These are phyloP conservation scores for Monosporascus sp. DNA, from an alignment of 2,329 filamentous ascomycete genomes.

Conservation along the genomic window DNA sequence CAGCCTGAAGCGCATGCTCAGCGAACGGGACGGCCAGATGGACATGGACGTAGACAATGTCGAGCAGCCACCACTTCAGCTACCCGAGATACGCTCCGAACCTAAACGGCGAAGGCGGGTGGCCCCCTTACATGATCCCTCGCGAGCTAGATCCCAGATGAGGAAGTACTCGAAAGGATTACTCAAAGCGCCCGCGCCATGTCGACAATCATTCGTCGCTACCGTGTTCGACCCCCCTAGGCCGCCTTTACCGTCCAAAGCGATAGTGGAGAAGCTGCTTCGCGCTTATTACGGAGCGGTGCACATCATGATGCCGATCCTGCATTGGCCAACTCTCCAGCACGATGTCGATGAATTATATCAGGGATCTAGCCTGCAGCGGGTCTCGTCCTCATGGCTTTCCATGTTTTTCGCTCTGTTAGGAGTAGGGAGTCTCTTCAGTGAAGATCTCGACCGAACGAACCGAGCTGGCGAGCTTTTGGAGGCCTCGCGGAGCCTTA, in stretches of 20 bases:
- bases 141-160: constrained; percentile 66
- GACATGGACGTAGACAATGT: constrained; percentile 42
- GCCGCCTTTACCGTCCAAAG: constrained; percentile 65
- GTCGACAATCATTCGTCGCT: constrained; percentile 48
- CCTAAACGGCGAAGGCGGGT: constrained; percentile 59
- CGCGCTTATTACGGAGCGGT: constrained; percentile 70
- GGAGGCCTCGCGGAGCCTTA: constrained; percentile 61
- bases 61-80: constrained; percentile 46
- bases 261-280: constrained; percentile 66
- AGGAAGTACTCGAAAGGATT: constrained; percentile 70
- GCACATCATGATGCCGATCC: constrained; percentile 75
- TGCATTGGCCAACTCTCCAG: constrained; percentile 84
- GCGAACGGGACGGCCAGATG: constrained; percentile 44
- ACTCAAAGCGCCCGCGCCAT: constrained; percentile 69
- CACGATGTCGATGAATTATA: constrained; percentile 74
- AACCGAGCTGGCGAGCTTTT: constrained; percentile 58
- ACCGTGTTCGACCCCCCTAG: constrained; percentile 45
- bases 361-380: constrained; percentile 53
- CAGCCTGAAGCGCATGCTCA: constrained; percentile 62
- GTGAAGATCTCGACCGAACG: constrained; percentile 48
- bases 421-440: constrained; percentile 75
- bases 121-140: constrained; percentile 61
- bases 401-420: constrained; percentile 79
- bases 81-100: constrained; percentile 62
- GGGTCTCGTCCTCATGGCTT: constrained; percentile 64